These are phyloP conservation scores for Hemileccinum impolitum DNA, from an alignment of 768 basidiomycete species.

Conservation along the genomic window DNA sequence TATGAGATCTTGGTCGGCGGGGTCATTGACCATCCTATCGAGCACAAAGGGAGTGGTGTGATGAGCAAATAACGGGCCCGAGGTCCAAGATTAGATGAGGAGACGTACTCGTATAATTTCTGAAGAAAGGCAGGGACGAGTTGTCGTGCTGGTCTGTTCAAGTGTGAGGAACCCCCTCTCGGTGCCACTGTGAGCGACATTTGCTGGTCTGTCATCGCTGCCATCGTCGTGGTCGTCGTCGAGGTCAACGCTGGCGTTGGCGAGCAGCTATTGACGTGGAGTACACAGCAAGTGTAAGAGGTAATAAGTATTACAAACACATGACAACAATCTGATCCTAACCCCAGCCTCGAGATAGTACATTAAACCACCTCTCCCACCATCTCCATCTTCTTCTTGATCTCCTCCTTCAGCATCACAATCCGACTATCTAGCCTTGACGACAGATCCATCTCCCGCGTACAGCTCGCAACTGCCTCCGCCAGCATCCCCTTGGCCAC, in stretches of 20 bases:
- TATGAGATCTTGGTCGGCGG: conserved; percentile 78
- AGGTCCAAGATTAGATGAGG: conserved; percentile 12
- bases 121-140: conserved; percentile 83
- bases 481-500: conserved; percentile 50
- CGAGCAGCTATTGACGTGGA: conserved; percentile 5
- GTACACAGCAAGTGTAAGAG: conserved; percentile 17
- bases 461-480: conserved; percentile 42
- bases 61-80: conserved; percentile 10
- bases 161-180: conserved; percentile 36
- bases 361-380: conserved; percentile 18
- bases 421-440: conserved; percentile 69
- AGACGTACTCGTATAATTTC: conserved; percentile 82
- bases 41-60: conserved; percentile 2
- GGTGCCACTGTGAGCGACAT: conserved; percentile 51
- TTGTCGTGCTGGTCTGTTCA: conserved; percentile 46
- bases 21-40: conserved; percentile 87
- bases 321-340: conserved; percentile 9
- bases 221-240: conserved; percentile 17
- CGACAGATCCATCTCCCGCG: conserved; percentile 58
- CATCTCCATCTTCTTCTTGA: conserved; percentile 56
- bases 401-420: conserved; percentile 68
- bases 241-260: conserved; percentile 3
- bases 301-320: conserved; percentile 13
- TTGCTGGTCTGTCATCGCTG: conserved; percentile 53
- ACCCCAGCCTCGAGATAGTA: conserved; percentile 12